Evolutionary conservation across 1,139 yeast genomes (phyloP).

Genomic region (Yamadazyma kanchanaburiensis): DNA sequence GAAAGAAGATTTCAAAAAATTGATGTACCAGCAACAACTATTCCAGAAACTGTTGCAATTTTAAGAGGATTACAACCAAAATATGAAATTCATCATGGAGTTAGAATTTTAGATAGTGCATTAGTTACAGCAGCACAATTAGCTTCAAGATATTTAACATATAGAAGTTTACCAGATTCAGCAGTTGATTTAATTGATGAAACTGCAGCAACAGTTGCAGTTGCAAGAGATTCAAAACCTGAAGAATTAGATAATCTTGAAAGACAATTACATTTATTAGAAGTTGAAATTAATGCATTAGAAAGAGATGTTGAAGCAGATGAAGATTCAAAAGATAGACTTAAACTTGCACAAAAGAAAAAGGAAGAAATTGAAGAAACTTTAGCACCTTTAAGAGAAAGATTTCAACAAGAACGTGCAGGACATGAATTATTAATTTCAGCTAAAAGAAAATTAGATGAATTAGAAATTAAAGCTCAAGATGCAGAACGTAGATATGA

Average conservation of each 20-base stretch:
- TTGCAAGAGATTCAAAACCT: slow-evolving; percentile 96
- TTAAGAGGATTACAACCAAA: slow-evolving; percentile 94
- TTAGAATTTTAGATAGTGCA: slow-evolving; percentile 92
- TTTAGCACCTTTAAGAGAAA: slow-evolving; percentile 79
- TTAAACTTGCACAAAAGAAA: slow-evolving; percentile 71
- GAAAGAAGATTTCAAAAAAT: slow-evolving; percentile 98
- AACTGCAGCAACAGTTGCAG: slow-evolving; percentile 96
- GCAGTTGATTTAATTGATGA: slow-evolving; percentile 97
- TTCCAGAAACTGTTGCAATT: slow-evolving; percentile 90
- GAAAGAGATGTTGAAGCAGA: slow-evolving; percentile 96
- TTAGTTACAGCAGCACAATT: slow-evolving; percentile 92
- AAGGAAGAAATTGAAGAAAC: slow-evolving; percentile 84
- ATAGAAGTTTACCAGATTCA: slow-evolving; percentile 94
- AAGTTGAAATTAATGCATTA: slow-evolving; percentile 94
- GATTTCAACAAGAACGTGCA: slow-evolving; percentile 82
- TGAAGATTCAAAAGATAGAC: slow-evolving; percentile 79
- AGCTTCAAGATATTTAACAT: slow-evolving; percentile 91
- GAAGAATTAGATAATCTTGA: slow-evolving; percentile 93
- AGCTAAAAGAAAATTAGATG: slow-evolving; percentile 88
- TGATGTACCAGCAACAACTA: slow-evolving; percentile 92
- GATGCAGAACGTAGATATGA: slow-evolving; percentile 98
- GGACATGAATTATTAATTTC: slow-evolving; percentile 89
- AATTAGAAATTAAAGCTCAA: slow-evolving; percentile 83
- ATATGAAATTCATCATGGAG: slow-evolving; percentile 98
- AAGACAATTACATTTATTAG: slow-evolving; percentile 84